Evolutionary conservation across 2,329 filamentous ascomycete species (phyloP).

Genomic region (Nectriaceae sp.): DNA sequence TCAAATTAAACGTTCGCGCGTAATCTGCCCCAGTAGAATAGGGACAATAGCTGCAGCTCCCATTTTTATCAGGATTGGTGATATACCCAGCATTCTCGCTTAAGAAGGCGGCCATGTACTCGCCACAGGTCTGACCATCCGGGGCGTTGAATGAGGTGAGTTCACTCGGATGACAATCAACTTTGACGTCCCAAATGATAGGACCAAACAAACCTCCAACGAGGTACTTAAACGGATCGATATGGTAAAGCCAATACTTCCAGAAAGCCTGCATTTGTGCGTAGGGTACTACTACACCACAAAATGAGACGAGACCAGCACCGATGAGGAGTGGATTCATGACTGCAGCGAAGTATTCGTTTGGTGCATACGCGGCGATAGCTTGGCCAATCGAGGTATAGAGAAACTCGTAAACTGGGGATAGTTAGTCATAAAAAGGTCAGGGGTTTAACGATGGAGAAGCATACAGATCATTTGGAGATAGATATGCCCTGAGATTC

Average conservation of each 20-base stretch:
- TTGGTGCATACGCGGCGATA: constrained; percentile 51
- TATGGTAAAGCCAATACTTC: constrained; percentile 40
- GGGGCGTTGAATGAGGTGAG: constrained; percentile 14
- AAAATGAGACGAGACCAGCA: constrained; percentile 31
- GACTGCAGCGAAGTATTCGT: constrained; percentile 50
- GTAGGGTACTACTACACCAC: constrained; percentile 28
- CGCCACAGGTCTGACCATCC: constrained; percentile 13
- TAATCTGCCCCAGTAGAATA: constrained; percentile 18
- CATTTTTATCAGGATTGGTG: constrained; percentile 9
- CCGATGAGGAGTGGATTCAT: constrained; percentile 48
- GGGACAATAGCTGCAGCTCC: constrained; percentile 16
- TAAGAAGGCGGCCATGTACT: constrained; percentile 21
- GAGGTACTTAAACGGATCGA: constrained; percentile 45
- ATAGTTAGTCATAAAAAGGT: constrained; percentile 21
- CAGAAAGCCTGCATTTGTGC: constrained; percentile 23
- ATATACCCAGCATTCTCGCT: constrained; percentile 15
- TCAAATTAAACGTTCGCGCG: constrained; percentile 17
- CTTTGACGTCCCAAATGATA: constrained; percentile 40
- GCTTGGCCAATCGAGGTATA: constrained; percentile 45
- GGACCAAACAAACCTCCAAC: constrained; percentile 40
- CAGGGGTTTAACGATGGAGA: no score
- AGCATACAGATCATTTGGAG: constrained; percentile 51
- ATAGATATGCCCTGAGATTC: constrained; percentile 46
- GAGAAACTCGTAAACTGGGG: constrained; percentile 40
- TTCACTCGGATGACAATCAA: constrained; percentile 36